These are phyloP conservation scores for Scortechinia acanthostroma DNA, from an alignment of 2,329 filamentous ascomycete genomes.

Conservation along the genomic window DNA sequence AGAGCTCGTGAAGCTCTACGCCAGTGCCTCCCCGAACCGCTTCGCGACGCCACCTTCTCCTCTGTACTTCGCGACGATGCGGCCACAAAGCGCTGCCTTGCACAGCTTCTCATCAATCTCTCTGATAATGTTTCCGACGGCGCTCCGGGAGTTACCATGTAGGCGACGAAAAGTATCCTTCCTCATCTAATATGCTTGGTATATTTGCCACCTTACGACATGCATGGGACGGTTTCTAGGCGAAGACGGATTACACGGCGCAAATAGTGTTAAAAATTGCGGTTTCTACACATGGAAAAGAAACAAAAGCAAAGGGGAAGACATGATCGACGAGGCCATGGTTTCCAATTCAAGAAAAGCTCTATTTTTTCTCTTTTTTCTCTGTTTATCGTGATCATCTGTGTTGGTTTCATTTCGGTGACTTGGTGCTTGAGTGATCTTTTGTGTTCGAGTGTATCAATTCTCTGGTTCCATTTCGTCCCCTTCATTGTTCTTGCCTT, in stretches of 20 bases:
- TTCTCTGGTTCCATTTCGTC: slow-evolving; percentile 1
- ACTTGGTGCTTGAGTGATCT: too few species aligned
- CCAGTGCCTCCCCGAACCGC: slow-evolving; percentile 93
- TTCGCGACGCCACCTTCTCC: slow-evolving; percentile 95
- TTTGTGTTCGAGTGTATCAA: too few species aligned
- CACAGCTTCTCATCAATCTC: slow-evolving; percentile 93
- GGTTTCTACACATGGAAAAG: too few species aligned
- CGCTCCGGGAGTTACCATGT: neutral
- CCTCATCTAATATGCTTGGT: neutral
- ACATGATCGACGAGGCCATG: neutral
- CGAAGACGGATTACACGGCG: neutral
- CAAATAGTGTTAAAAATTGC: neutral
- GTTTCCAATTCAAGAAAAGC: neutral
- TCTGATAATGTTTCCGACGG: slow-evolving; percentile 65
- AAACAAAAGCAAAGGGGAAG: neutral
- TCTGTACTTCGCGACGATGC: slow-evolving; percentile 94
- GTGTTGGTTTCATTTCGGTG: too few species aligned
- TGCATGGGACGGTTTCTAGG: neutral
- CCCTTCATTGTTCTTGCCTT: neutral
- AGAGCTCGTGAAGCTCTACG: slow-evolving; percentile 88
- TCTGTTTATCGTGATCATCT: too few species aligned
- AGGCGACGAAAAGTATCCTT: neutral
- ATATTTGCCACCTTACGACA: slow-evolving; percentile 2
- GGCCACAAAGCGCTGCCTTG: slow-evolving; percentile 91
- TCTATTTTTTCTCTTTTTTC: too few species aligned